Percentiles rank a stretch among this genome's conserved stretches.
Conservation (phyloP, 2,329 filamentous ascomycete species). For the Didymella pinodella region DNA sequence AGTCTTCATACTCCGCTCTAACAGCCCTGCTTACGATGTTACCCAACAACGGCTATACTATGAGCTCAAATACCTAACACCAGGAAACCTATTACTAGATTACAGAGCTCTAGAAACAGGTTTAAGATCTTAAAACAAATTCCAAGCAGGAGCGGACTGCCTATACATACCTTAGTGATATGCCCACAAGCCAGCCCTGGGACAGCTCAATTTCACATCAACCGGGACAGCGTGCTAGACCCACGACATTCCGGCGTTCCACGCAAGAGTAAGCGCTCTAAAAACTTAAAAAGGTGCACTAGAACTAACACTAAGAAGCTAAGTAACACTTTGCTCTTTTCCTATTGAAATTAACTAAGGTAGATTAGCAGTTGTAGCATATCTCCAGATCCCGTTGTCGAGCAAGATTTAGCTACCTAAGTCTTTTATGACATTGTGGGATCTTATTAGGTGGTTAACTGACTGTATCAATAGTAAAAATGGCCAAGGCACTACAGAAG, state of each 20-base stretch:
- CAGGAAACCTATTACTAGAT: too few species aligned
- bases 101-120: too few species aligned
- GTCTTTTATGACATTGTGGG: background rate
- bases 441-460: background rate
- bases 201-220: background rate
- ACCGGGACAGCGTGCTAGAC: background rate
- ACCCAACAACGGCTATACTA: too few species aligned
- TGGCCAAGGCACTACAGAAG: background rate
- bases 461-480: background rate
- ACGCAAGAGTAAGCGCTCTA: background rate
- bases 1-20: too few species aligned
- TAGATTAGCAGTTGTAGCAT: background rate
- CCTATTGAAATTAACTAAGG: background rate
- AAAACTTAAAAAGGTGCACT: background rate
- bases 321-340: background rate
- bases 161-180: too few species aligned
- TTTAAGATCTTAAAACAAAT: too few species aligned
- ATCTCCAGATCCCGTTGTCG: background rate
- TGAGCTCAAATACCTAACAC: too few species aligned
- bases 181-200: too few species aligned
- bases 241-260: background rate
- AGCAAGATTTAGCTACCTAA: background rate
- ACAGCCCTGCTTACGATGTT: too few species aligned
- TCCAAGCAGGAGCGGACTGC: too few species aligned
- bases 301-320: slow-evolving; percentile 1